Percentiles rank a stretch among this genome's conserved stretches.
Evolutionary conservation across 2,329 filamentous ascomycete genomes (phyloP).

Genomic region (Diaporthe vaccinii): DNA sequence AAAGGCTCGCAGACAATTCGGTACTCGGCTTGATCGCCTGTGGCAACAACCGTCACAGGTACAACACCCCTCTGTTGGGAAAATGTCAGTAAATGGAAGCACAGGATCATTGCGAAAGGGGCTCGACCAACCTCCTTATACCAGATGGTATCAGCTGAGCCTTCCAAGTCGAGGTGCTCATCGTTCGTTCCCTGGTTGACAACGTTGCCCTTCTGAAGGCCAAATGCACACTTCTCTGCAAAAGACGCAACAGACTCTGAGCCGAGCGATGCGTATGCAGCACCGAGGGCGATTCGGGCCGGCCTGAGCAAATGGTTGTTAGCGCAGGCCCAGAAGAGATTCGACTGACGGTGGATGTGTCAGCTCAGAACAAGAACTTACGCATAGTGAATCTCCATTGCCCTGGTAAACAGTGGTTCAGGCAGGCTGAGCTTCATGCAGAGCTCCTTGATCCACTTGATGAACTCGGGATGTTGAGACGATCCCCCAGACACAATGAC

Average conservation of each 20-base stretch:
- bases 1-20: neutral
- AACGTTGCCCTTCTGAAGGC: neutral
- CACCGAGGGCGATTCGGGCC: neutral
- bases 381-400: neutral
- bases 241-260: neutral
- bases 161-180: neutral
- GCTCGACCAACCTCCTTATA: neutral
- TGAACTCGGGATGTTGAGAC: neutral
- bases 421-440: neutral
- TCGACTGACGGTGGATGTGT: too few relatives aligned
- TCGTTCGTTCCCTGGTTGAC: rapidly evolving
- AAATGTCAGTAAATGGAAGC: neutral
- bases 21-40: neutral
- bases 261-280: neutral
- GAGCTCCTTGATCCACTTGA: neutral
- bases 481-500: neutral
- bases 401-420: neutral
- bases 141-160: neutral
- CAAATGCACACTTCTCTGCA: conserved; percentile 5
- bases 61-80: neutral
- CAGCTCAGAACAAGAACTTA: neutral
- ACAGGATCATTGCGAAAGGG: neutral
- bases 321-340: neutral
- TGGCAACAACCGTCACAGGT: neutral
- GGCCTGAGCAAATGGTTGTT: neutral